Base-by-base conservation (phyloP, 2,329 filamentous ascomycete species). In the Pyricularia sp. region DNA sequence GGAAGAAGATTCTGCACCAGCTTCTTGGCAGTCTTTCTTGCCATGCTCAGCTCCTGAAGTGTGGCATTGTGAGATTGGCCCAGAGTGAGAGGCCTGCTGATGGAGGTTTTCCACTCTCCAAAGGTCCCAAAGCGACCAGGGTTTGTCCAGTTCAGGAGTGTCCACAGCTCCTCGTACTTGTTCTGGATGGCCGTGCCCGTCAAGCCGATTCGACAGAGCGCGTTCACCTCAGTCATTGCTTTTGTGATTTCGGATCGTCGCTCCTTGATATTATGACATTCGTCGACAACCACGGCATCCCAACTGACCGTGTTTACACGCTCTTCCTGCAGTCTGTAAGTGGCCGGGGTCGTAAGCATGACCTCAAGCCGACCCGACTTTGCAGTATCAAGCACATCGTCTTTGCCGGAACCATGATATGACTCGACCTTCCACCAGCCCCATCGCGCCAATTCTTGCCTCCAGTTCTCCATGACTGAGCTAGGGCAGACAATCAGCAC, bases 101-200 rank as follows among this genome's bases (percentile, higher is more conserved):
- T 92, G 55, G 86, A 88, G 25, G 85, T 83, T 74, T 88, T 90
- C 95, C 95, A 99, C 61, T 92, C 91, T 5, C 85, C 81, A 11
- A 91, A 75, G 0, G 83, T 83, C 20, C 86, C 86, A 68, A 89
- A 86, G 65, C 84, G 80, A 0, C 93, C 94, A 0, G 95, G 95
- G 73, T 96, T 95, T 0, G 93, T 94, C 95, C 95, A 99, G 76
- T 99, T 97, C 2, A 99, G 82, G 0, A 99, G 83, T 0, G 93
- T 96, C 94, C 94, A 99, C 0, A 99, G 84, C 77, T 99, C 95
- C 76, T 97, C 93, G 77, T 99, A 99, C 72, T 92, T 95, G 78
- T 99, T 99, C 76, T 99, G 95, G 64, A 99, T 97, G 0, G 94
- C 94, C 0, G 95, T 99, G 1, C 95, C 95, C 0, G 94, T 98